Conservation (phyloP, 73 alveolate genomes). For the Diophrys sp. region DNA sequence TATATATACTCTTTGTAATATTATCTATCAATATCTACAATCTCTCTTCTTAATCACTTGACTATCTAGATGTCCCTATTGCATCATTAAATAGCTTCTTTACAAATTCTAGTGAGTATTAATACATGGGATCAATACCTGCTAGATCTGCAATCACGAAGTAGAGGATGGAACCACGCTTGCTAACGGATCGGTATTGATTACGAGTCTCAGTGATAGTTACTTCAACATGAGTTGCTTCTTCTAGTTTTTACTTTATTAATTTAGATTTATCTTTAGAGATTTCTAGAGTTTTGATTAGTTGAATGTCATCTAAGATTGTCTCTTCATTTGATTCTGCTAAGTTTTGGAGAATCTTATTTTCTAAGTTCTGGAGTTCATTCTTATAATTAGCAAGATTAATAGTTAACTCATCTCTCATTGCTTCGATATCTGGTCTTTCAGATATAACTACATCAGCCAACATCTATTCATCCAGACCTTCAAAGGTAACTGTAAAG, state of each 20-base stretch:
- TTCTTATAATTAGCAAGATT: slow-evolving; percentile 92
- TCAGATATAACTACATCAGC: slow-evolving; percentile 99
- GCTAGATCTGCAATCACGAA: slow-evolving; percentile 77
- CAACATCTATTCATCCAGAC: slow-evolving; percentile 98
- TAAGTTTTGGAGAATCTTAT: slow-evolving; percentile 77
- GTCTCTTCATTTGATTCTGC: slow-evolving; percentile 92
- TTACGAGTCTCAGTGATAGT: slow-evolving; percentile 72
- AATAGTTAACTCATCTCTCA: slow-evolving; percentile 87
- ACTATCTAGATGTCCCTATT: slow-evolving; percentile 78
- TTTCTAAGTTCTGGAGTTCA: slow-evolving; percentile 86
- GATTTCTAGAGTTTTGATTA: slow-evolving; percentile 72
- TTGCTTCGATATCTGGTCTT: slow-evolving; percentile 91
- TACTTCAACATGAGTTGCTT: slow-evolving; percentile 73
- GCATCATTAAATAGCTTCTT: slow-evolving; percentile 95
- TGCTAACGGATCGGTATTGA: slow-evolving; percentile 68
- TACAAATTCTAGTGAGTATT: slow-evolving; percentile 95
- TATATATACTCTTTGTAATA: slow-evolving; percentile 88
- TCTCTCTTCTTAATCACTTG: slow-evolving; percentile 90
- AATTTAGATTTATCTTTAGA: slow-evolving; percentile 74
- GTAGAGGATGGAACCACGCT: slow-evolving; percentile 71
- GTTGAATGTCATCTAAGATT: slow-evolving; percentile 75
- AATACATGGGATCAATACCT: slow-evolving; percentile 97
- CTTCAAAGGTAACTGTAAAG: slow-evolving; percentile 98
- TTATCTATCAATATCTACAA: slow-evolving; percentile 79
- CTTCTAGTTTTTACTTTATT: slow-evolving; percentile 71